phyloP scores from a whole-genome alignment of 208 protist genomes.

The Trypanosoma caninum region DNA sequence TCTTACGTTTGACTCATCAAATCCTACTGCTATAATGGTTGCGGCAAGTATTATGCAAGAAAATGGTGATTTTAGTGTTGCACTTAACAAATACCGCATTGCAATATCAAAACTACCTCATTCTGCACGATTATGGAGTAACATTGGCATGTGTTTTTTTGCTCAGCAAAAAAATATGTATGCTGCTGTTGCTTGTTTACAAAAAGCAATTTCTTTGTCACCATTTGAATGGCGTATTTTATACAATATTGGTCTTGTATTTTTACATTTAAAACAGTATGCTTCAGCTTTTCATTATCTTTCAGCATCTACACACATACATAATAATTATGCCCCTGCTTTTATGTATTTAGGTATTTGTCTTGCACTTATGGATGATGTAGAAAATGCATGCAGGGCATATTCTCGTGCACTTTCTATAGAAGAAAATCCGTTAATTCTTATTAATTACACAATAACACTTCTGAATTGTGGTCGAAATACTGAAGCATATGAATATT shows the following conservation, averaged over 20 bases:
- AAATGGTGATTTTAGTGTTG: slow-evolving; percentile 94
- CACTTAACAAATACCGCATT: slow-evolving; percentile 95
- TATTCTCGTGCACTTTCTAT: slow-evolving; percentile 90
- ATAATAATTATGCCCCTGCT: slow-evolving; percentile 74
- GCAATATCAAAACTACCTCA: slow-evolving; percentile 82
- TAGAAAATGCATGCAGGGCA: slow-evolving; percentile 91
- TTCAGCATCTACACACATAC: slow-evolving; percentile 87
- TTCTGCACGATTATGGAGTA: slow-evolving; percentile 97
- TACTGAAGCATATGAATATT: slow-evolving; percentile 43
- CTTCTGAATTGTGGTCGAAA: slow-evolving; percentile 55
- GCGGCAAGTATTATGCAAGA: slow-evolving; percentile 95
- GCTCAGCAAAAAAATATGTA: slow-evolving; percentile 91
- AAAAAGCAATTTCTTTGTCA: slow-evolving; percentile 89
- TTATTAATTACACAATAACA: slow-evolving; percentile 92
- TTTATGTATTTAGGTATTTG: slow-evolving; percentile 95
- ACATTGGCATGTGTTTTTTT: slow-evolving; percentile 97
- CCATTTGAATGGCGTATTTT: slow-evolving; percentile 97
- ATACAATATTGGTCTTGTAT: slow-evolving; percentile 95
- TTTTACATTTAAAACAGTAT: slow-evolving; percentile 86
- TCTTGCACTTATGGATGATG: slow-evolving; percentile 92
- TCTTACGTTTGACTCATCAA: slow-evolving; percentile 87
- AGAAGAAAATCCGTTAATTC: slow-evolving; percentile 78
- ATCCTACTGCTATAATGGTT: slow-evolving; percentile 90
- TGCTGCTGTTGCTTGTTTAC: slow-evolving; percentile 93
- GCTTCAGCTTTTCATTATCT: slow-evolving; percentile 96